phyloP scores from a whole-genome alignment of 208 protist genomes.

The Acanthamoeba royreba region DNA sequence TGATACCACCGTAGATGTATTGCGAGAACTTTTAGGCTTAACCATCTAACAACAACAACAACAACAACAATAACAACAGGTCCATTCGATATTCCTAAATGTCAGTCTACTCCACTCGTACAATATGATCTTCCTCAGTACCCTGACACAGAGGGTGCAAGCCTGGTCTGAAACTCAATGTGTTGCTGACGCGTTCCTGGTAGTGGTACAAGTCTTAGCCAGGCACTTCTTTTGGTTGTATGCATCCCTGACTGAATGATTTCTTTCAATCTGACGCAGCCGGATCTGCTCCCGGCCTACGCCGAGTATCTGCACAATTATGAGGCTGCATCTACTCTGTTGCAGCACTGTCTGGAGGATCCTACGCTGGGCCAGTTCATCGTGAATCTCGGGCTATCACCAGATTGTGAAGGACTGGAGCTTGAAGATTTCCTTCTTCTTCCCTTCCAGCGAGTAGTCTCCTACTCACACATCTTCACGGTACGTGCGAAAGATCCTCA shows the following conservation, averaged over 20 bases:
- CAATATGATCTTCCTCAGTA: constrained; percentile 28
- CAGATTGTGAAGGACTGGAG: constrained; percentile 9
- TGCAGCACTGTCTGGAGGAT: constrained; percentile 20
- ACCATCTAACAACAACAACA: too few species aligned
- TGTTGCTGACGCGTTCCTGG: background rate
- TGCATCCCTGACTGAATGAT: too few species aligned
- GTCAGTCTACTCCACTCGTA: constrained; percentile 26
- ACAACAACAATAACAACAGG: too few species aligned
- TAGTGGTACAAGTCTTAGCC: too few species aligned
- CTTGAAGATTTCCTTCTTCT: constrained; percentile 40
- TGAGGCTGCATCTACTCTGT: background rate
- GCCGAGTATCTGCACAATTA: constrained; percentile 38
- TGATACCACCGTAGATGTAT: too few species aligned
- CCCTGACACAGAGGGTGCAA: background rate
- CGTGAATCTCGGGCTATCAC: background rate
- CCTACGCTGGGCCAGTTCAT: background rate
- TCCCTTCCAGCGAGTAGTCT: constrained; percentile 13
- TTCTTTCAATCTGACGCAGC: too few species aligned
- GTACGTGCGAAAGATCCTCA: background rate
- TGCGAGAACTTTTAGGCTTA: too few species aligned
- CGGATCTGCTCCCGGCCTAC: constrained; percentile 14
- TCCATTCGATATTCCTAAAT: constrained; percentile 50
- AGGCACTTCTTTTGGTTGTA: too few species aligned
- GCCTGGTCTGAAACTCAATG: background rate
- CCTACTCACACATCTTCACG: background rate